Evolutionary conservation across 768 basidiomycete genomes (phyloP).

Genomic region (Podaxis carcinomalis): DNA sequence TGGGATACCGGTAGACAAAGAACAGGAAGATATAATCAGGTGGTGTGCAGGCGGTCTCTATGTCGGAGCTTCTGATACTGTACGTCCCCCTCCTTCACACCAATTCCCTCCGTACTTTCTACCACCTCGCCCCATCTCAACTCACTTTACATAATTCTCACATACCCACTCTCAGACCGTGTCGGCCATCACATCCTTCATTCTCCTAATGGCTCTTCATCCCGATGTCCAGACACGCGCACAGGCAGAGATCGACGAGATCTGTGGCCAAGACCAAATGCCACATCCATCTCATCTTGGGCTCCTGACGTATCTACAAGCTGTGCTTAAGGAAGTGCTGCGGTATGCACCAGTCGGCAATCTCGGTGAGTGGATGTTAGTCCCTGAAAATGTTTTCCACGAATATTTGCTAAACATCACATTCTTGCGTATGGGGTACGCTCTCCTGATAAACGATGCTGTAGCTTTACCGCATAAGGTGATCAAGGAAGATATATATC

Average conservation of each 20-base stretch:
- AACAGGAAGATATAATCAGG: slow-evolving; percentile 42
- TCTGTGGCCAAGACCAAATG: slow-evolving; percentile 24
- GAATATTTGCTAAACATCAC: background rate
- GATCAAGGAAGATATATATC: slow-evolving; percentile 40
- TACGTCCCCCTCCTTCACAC: slow-evolving; percentile 14
- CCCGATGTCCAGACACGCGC: slow-evolving; percentile 35
- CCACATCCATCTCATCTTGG: slow-evolving; percentile 29
- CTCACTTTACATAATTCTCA: background rate
- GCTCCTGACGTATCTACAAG: slow-evolving; percentile 27
- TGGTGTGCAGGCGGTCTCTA: slow-evolving; percentile 49
- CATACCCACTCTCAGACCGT: slow-evolving; percentile 31
- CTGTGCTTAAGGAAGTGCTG: slow-evolving; percentile 36
- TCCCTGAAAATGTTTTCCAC: background rate
- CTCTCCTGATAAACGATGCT: background rate
- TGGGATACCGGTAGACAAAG: slow-evolving; percentile 18
- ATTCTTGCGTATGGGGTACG: background rate
- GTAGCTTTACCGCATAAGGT: slow-evolving; percentile 39
- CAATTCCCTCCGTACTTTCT: background rate
- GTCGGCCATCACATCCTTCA: slow-evolving; percentile 40
- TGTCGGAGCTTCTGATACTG: slow-evolving; percentile 42
- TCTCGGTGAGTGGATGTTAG: slow-evolving; percentile 24
- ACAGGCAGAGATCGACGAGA: slow-evolving; percentile 37
- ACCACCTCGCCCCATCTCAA: background rate
- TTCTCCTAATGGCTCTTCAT: slow-evolving; percentile 45
- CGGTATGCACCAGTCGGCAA: slow-evolving; percentile 38